A percentile compares a stretch with the other conserved stretches of the same genome.
Conservation (phyloP, 176 grass and related monocot species). For the Miscanthus lutarioriparius region DNA sequence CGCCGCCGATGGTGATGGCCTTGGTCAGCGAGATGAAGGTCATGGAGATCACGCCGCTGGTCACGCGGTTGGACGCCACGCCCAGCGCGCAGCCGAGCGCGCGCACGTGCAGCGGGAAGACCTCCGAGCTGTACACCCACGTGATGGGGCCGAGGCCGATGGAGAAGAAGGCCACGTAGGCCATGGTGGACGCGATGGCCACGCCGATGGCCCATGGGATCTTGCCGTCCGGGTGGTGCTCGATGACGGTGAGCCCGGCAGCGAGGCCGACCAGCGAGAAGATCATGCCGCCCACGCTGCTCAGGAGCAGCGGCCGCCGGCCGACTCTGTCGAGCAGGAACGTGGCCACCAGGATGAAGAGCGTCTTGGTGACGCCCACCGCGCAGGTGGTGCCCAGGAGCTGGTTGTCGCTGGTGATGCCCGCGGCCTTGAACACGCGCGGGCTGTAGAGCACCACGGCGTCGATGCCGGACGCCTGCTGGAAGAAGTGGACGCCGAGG, state of each 20-base stretch:
- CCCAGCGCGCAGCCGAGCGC: constrained; percentile 60
- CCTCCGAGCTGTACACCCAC: constrained; percentile 78
- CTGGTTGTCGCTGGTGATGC: constrained; percentile 42
- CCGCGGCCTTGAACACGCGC: constrained; percentile 59
- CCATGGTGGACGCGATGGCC: constrained; percentile 56
- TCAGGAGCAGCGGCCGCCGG: constrained; percentile 71
- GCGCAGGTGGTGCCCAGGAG: constrained; percentile 69
- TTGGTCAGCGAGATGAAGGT: constrained; percentile 76
- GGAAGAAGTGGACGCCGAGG: constrained; percentile 78
- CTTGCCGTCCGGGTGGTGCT: constrained; percentile 26
- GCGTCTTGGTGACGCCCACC: constrained; percentile 72
- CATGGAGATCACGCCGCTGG: constrained; percentile 82
- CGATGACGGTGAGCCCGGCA: constrained; percentile 49
- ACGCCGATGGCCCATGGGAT: constrained; percentile 62
- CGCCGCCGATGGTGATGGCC: constrained; percentile 77
- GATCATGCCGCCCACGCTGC: constrained; percentile 60
- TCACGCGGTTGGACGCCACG: constrained; percentile 67
- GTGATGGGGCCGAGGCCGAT: constrained; percentile 83
- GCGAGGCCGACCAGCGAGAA: constrained; percentile 53
- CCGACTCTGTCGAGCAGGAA: constrained; percentile 70
- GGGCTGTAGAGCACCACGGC: constrained; percentile 89
- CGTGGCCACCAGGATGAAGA: constrained; percentile 83
- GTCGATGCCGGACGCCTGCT: constrained; percentile 85
- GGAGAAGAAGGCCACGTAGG: constrained; percentile 84
- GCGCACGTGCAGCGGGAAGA: constrained; percentile 77